These are phyloP conservation scores for Podaxis pistillaris DNA, from an alignment of 768 basidiomycete species.

Conservation along the genomic window DNA sequence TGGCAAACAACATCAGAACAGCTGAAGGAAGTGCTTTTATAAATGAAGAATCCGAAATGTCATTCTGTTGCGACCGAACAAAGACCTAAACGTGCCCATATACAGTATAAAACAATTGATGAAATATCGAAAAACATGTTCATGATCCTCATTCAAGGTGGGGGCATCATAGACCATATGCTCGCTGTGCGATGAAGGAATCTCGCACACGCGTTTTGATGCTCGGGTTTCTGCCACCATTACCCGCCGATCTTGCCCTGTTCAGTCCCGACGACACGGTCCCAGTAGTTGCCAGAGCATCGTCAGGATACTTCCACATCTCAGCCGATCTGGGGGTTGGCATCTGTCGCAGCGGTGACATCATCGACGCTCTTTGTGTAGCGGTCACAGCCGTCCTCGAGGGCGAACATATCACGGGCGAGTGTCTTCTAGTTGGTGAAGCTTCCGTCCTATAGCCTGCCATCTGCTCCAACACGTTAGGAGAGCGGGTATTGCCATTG, in stretches of 20 bases:
- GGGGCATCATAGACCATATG: neutral
- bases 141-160: neutral
- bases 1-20: too few species aligned
- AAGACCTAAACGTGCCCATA: neutral
- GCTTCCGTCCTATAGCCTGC: neutral
- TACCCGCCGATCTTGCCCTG: conserved; percentile 1
- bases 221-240: neutral
- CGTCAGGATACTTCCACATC: neutral
- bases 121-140: neutral
- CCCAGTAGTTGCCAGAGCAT: neutral
- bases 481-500: neutral
- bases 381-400: neutral
- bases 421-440: neutral
- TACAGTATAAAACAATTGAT: neutral
- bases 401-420: neutral
- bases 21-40: neutral
- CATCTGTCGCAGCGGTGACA: conserved; percentile 4
- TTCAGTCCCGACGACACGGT: neutral
- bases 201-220: conserved; percentile 1
- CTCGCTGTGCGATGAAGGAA: neutral
- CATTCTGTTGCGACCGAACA: neutral
- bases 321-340: neutral
- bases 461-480: conserved; percentile 6
- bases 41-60: neutral
- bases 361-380: neutral